phyloP scores from a whole-genome alignment of 345 rosid genomes.

The Aquilaria malaccensis region DNA sequence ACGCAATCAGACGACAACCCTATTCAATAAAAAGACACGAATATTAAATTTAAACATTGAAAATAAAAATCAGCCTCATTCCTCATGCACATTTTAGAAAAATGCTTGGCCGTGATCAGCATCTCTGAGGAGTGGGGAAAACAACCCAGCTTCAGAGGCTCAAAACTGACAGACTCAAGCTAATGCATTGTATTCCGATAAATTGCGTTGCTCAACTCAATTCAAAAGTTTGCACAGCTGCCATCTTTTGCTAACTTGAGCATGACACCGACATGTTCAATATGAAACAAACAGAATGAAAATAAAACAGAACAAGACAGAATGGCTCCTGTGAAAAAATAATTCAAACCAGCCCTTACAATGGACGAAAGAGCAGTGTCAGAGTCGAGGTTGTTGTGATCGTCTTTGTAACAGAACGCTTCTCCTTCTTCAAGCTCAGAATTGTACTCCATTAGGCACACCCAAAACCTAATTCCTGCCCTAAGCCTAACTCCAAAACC shows the following conservation, averaged over 20 bases:
- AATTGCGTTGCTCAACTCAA: too few relatives aligned
- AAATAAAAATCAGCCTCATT: too few relatives aligned
- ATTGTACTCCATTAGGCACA: slow-evolving; percentile 39
- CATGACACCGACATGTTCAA: not conserved
- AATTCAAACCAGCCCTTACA: slow-evolving; percentile 43
- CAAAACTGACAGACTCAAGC: not conserved
- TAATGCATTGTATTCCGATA: slow-evolving; percentile 6
- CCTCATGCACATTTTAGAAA: too few relatives aligned
- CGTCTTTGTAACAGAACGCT: slow-evolving; percentile 30
- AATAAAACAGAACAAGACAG: not conserved
- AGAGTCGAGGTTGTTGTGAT: slow-evolving; percentile 38
- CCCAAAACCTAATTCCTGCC: slow-evolving; percentile 17
- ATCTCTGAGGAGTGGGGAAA: too few relatives aligned
- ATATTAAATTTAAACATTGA: too few relatives aligned
- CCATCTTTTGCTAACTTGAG: not conserved
- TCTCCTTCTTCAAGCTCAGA: slow-evolving; percentile 80
- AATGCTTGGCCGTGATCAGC: too few relatives aligned
- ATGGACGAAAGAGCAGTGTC: slow-evolving; percentile 64
- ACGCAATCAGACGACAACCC: too few relatives aligned
- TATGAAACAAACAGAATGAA: not conserved
- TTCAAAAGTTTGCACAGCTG: too few relatives aligned
- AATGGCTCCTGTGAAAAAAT: not conserved
- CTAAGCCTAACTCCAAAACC: slow-evolving; percentile 18
- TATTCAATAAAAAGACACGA: too few relatives aligned
- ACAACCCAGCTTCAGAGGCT: not conserved